Conservation (phyloP, 2,329 filamentous ascomycete species). For the Celoporthe dispersa region DNA sequence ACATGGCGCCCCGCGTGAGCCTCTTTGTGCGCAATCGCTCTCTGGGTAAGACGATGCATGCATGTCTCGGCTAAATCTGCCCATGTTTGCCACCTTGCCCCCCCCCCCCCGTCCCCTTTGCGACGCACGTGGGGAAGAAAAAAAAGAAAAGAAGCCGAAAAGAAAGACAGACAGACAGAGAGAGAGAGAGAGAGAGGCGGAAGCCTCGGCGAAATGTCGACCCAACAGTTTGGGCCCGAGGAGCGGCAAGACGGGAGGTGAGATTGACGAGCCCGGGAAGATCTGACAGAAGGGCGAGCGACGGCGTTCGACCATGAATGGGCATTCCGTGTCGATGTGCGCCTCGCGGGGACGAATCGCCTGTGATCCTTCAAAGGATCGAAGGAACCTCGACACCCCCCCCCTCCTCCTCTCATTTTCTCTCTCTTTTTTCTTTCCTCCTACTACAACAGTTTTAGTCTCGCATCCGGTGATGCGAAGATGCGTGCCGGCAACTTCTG, state of each 20-base stretch:
- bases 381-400: neutral
- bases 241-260: constrained; percentile 15
- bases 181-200: neutral
- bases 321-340: neutral
- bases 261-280: constrained; percentile 24
- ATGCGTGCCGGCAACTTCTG: constrained; percentile 5
- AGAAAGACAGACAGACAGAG: neutral
- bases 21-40: constrained; percentile 29
- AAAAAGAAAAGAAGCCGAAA: too few relatives aligned
- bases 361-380: neutral
- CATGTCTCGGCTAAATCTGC: constrained; percentile 30
- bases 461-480: neutral
- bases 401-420: neutral
- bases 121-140: neutral
- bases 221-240: constrained; percentile 17
- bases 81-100: constrained; percentile 21
- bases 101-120: neutral
- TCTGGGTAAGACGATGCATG: constrained; percentile 21
- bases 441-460: constrained; percentile 1
- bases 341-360: neutral
- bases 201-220: constrained; percentile 8
- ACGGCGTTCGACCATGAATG: constrained; percentile 6
- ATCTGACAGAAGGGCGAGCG: constrained; percentile 13
- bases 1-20: constrained; percentile 25
- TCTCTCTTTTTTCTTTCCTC: neutral